Evolutionary conservation across 148 eudicot species (phyloP).

Genomic region (Rhododendron molle): DNA sequence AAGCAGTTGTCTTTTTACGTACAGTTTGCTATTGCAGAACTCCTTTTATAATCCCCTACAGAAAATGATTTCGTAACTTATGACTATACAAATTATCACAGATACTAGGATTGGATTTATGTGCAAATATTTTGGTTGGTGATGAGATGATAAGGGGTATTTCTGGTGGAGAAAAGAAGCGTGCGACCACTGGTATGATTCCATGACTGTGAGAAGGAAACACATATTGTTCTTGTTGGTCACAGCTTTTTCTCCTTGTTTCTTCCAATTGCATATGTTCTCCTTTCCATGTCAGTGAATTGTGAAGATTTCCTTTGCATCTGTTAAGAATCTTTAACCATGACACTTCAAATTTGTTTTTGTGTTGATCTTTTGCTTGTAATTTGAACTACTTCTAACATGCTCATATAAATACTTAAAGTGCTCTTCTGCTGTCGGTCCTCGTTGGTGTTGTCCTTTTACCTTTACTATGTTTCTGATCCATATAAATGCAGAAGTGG

Average conservation of each 20-base stretch:
- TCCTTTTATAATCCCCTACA: not conserved
- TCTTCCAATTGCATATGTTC: not conserved
- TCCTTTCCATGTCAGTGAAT: not conserved
- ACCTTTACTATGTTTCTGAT: not conserved
- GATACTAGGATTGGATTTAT: conserved; percentile 37
- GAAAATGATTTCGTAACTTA: not conserved
- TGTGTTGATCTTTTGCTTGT: not conserved
- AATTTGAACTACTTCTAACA: not conserved
- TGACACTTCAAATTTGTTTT: not conserved
- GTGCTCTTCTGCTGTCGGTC: not conserved
- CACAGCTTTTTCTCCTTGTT: not conserved
- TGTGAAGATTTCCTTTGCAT: not conserved
- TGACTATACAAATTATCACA: not conserved
- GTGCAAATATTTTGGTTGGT: conserved; percentile 40
- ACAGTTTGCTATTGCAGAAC: not conserved
- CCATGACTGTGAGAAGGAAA: not conserved
- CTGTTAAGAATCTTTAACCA: not conserved
- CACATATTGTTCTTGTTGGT: not conserved
- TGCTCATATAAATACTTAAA: not conserved
- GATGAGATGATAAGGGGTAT: conserved; percentile 48
- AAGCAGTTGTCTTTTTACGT: not conserved
- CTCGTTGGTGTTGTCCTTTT: not conserved
- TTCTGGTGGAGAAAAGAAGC: conserved; percentile 49
- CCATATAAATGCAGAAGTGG: not conserved
- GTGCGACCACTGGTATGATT: conserved; percentile 33